Evolutionary conservation across 2,329 filamentous ascomycete genomes (phyloP), one percentile per base, ranked within the genome.

Genomic region (Paraphaeosphaeria minitans): DNA sequence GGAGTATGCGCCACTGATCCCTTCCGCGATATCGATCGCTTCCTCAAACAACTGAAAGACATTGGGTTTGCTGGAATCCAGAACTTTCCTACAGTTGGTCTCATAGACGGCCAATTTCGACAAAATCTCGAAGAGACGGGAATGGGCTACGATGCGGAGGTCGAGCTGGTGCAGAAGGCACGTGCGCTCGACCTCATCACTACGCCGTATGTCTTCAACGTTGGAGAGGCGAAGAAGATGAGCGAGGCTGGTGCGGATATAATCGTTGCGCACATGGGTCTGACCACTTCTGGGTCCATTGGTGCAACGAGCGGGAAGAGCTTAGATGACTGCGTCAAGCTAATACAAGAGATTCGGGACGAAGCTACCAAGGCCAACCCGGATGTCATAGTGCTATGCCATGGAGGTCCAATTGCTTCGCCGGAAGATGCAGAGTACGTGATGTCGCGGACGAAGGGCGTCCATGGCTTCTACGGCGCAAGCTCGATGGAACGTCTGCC

Each of bases 391-490:
- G 84, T 91, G 19, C 70, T 91, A n/a, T 90, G 88, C 61, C 88
- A 91, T 69, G 89, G 88, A 0, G 88, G 88, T 0, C 88, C 88
- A 0, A 88, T 91, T 62, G 87, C 87, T 3, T 81, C 80, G 53
- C 86, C 87, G 0, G 77, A 85, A 48, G 87, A 91, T 71, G 88
- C 88, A 0, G 78, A 83, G 62, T 89, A 85, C 69, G 83, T 91
- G 10, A 78, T 91, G 31, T 79, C 79, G 22, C 77, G 83, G 63
- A 88, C 86, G 0, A 82, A 80, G 41, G 88, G 87, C 0, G 78
- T 90, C n/a, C 87, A 90, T 75, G 88, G 89, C 0, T 91, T 91
- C 72, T 90, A 87, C 66, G 89, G 88, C 0, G 89, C 88, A 12
- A 89, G 87, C 61, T 86, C 84, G 55, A 89, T 91, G 85, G 88